Percentiles rank a stretch among this genome's conserved stretches.
phyloP scores from a whole-genome alignment of 495 filamentous ascomycete species.

The Letharia lupina region DNA sequence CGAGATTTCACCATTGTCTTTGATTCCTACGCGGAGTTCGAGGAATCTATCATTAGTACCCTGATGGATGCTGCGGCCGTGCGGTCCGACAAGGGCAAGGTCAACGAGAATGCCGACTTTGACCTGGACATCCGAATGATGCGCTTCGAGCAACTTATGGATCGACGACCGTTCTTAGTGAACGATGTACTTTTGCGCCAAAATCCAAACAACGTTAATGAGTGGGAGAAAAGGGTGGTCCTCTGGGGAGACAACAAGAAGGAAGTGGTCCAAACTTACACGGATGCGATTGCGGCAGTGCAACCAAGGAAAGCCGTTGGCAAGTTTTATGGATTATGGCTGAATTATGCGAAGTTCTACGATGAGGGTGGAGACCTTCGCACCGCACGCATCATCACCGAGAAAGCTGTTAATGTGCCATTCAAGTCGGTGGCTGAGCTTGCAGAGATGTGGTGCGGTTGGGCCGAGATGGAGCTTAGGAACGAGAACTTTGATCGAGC shows the following conservation, averaged over 20 bases:
- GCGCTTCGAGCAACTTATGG: conserved; percentile 97
- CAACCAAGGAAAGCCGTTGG: conserved; percentile 93
- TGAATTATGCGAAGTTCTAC: conserved; percentile 97
- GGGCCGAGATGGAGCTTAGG: conserved; percentile 95
- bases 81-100: conserved; percentile 71
- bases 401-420: conserved; percentile 95
- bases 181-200: conserved; percentile 95
- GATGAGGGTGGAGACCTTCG: conserved; percentile 80
- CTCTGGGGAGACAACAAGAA: conserved; percentile 91
- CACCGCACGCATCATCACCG: conserved; percentile 84
- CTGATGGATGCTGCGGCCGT: conserved; percentile 81
- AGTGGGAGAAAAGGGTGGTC: conserved; percentile 94
- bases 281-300: conserved; percentile 84
- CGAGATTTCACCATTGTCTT: conserved; percentile 96
- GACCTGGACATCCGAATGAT: conserved; percentile 97
- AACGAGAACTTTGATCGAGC: conserved; percentile 94
- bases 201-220: conserved; percentile 91
- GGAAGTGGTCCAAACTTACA: conserved; percentile 91
- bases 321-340: conserved; percentile 90
- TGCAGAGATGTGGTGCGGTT: conserved; percentile 97
- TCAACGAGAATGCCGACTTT: conserved; percentile 83
- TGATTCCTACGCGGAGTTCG: conserved; percentile 92
- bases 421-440: conserved; percentile 93
- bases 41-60: conserved; percentile 87
- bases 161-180: conserved; percentile 88